Percentiles rank a stretch among this genome's conserved stretches.
These are phyloP conservation scores for Dendrobium chrysotoxum DNA, from an alignment of 106 monocot species.

Conservation along the genomic window DNA sequence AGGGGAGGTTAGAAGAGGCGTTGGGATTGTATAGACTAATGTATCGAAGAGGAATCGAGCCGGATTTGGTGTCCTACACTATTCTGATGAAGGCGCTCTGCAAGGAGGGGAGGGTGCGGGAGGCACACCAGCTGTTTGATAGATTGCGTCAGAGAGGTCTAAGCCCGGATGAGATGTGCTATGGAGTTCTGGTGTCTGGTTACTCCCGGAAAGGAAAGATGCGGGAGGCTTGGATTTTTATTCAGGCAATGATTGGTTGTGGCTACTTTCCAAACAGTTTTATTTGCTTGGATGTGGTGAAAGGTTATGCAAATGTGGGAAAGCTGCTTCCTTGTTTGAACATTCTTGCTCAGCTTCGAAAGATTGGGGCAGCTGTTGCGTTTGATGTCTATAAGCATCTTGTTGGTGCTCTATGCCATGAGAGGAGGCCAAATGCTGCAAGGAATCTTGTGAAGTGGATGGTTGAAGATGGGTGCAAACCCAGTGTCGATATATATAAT, in stretches of 20 bases:
- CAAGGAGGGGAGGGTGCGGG: conserved; percentile 28
- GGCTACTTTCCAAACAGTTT: conserved; percentile 38
- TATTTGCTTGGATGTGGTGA: conserved; percentile 34
- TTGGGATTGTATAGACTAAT: conserved; percentile 49
- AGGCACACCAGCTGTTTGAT: conserved; percentile 62
- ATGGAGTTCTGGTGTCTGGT: conserved; percentile 49
- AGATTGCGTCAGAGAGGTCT: conserved; percentile 58
- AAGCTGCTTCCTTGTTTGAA: conserved; percentile 71
- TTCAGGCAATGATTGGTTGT: conserved; percentile 48
- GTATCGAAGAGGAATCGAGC: conserved; percentile 54
- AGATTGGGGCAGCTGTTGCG: conserved; percentile 30
- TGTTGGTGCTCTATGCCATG: conserved; percentile 39
- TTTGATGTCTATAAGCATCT: conserved; percentile 31
- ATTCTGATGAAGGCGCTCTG: conserved; percentile 60
- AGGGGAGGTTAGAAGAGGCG: conserved; percentile 44
- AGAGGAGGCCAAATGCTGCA: conserved; percentile 67
- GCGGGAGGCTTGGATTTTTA: conserved; percentile 37
- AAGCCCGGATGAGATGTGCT: conserved; percentile 40
- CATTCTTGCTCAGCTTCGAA: conserved; percentile 42
- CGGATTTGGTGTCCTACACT: conserved; percentile 67
- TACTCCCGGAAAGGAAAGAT: conserved; percentile 48
- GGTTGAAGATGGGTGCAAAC: conserved; percentile 35
- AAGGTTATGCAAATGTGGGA: conserved; percentile 39
- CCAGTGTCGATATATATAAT: conserved; percentile 49
- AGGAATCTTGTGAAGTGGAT: conserved; percentile 46